A percentile compares a stretch with the other conserved stretches of the same genome.
These are phyloP conservation scores for Neonectria sp. DNA, from an alignment of 2,329 filamentous ascomycete genomes.

Conservation along the genomic window DNA sequence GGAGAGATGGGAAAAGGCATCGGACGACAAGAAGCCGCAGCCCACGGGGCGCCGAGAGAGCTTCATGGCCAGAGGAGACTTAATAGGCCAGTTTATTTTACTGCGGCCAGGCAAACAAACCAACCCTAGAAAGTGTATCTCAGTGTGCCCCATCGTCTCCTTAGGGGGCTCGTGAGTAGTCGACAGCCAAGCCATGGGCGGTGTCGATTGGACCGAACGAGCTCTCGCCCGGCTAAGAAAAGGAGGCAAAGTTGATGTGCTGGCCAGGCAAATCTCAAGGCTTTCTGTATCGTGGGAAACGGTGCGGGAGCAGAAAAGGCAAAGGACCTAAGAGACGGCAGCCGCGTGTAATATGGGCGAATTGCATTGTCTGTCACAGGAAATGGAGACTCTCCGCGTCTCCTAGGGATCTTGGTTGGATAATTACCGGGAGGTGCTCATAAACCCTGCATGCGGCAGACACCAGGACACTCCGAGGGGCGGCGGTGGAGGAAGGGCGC, in stretches of 20 bases:
- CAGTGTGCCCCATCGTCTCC: neutral
- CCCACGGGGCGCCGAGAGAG: neutral
- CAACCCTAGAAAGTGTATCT: neutral
- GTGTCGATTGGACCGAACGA: neutral
- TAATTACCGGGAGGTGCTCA: neutral
- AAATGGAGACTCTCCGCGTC: neutral
- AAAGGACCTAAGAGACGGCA: neutral
- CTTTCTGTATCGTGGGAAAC: neutral
- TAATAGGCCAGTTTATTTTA: neutral
- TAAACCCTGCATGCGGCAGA: neutral
- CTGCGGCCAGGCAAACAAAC: neutral
- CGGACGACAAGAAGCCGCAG: neutral
- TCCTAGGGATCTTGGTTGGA: neutral
- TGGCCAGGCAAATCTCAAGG: neutral
- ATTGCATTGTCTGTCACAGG: neutral
- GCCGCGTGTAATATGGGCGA: neutral
- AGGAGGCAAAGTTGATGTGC: neutral
- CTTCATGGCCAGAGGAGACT: neutral
- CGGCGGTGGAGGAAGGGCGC: no score
- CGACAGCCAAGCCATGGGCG: neutral
- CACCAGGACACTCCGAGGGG: no score
- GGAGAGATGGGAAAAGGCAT: neutral
- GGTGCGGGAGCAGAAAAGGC: no score
- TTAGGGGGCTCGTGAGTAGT: neutral
- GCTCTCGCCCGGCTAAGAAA: neutral